These are phyloP conservation scores for Graphilbum fragrans DNA, from an alignment of 2,329 filamentous ascomycete genomes.

Conservation along the genomic window DNA sequence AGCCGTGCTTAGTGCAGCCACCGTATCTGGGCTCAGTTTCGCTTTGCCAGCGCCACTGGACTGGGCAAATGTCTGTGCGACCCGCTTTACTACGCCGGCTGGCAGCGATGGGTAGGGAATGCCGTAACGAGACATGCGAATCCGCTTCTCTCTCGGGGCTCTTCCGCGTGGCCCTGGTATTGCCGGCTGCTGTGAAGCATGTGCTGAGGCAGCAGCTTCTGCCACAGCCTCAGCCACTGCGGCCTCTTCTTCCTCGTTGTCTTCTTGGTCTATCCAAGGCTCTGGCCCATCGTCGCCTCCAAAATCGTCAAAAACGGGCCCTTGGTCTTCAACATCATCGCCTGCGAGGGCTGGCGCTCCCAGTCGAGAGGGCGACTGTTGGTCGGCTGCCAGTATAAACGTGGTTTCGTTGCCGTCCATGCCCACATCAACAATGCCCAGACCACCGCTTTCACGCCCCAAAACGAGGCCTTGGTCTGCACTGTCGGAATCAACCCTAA, in stretches of 20 bases:
- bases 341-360: conserved; percentile 8
- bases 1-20: conserved; percentile 65
- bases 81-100: conserved; percentile 57
- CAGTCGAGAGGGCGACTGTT: conserved; percentile 12
- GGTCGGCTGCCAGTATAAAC: conserved; percentile 18
- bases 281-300: not conserved
- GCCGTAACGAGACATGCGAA: conserved; percentile 57
- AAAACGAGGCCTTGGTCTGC: conserved; percentile 20
- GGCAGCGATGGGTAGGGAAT: conserved; percentile 68
- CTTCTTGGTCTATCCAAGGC: not conserved
- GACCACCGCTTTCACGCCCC: conserved; percentile 35
- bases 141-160: conserved; percentile 24
- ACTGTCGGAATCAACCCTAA: conserved; percentile 25
- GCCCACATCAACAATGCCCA: conserved; percentile 35
- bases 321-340: not conserved
- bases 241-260: not conserved
- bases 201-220: not conserved
- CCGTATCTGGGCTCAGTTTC: conserved; percentile 60
- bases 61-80: conserved; percentile 60
- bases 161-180: not conserved
- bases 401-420: conserved; percentile 37
- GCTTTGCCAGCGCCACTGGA: conserved; percentile 52
- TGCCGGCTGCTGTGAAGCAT: not conserved
- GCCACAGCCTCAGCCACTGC: not conserved
- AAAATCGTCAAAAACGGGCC: conserved; percentile 1